These are phyloP conservation scores for Tranzscheliella williamsii DNA, from an alignment of 1,284 basidiomycete species.

Conservation along the genomic window DNA sequence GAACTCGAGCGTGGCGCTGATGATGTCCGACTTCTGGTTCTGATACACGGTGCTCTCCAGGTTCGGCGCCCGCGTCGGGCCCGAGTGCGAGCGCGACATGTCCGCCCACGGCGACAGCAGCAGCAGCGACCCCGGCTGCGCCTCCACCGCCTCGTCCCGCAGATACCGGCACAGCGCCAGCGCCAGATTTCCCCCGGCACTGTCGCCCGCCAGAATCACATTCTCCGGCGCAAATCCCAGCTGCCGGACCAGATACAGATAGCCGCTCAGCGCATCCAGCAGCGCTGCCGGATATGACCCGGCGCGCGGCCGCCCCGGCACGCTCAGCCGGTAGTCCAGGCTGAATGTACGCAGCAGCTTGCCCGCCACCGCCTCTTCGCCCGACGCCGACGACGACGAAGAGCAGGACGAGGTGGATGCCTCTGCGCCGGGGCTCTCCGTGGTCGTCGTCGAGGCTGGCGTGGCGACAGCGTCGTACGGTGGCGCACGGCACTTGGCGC, in stretches of 20 bases:
- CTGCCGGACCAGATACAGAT: constrained; percentile 47
- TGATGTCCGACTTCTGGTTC: constrained; percentile 52
- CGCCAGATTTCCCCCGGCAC: constrained; percentile 73
- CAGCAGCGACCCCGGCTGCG: constrained; percentile 37
- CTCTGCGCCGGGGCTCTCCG: neutral
- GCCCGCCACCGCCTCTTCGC: constrained; percentile 1
- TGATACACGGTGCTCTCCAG: constrained; percentile 29
- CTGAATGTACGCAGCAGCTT: constrained; percentile 48
- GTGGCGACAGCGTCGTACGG: too few relatives aligned
- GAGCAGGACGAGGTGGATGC: neutral
- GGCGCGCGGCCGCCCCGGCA: constrained; percentile 35
- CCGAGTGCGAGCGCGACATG: constrained; percentile 54
- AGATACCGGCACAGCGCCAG: constrained; percentile 64
- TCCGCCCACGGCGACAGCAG: constrained; percentile 58
- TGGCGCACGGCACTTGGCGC: too few relatives aligned
- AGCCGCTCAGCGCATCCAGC: constrained; percentile 52
- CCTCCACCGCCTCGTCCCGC: constrained; percentile 48
- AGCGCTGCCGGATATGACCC: constrained; percentile 55
- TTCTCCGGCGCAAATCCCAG: constrained; percentile 62
- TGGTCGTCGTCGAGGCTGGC: neutral
- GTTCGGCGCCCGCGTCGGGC: constrained; percentile 49
- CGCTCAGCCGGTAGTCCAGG: constrained; percentile 52
- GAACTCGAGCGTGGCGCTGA: constrained; percentile 43
- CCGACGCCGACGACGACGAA: constrained; percentile 1
- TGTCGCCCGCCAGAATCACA: constrained; percentile 71